phyloP scores from a whole-genome alignment of 1,284 basidiomycete species.

The Ceratobasidium sp. region DNA sequence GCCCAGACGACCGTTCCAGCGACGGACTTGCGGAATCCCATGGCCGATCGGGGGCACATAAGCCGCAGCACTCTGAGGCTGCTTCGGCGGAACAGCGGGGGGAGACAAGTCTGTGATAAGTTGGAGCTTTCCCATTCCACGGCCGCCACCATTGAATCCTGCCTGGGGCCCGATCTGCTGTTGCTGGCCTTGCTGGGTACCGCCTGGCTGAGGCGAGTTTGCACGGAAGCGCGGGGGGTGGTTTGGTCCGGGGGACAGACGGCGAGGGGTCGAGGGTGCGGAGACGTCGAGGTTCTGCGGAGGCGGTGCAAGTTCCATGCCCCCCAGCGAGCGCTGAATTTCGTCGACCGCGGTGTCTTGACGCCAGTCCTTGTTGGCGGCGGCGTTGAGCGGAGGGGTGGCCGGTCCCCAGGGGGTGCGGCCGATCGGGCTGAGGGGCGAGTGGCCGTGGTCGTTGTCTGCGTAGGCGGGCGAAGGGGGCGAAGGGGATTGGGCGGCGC shows the following conservation, averaged over 20 bases:
- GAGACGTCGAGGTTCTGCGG: conserved; percentile 42
- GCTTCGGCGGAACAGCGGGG: conserved; percentile 60
- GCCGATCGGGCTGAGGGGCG: conserved; percentile 43
- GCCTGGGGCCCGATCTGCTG: conserved; percentile 19
- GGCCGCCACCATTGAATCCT: conserved; percentile 38
- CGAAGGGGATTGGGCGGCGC: conserved; percentile 35
- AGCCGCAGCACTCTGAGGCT: conserved; percentile 64
- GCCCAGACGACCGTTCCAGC: conserved; percentile 54
- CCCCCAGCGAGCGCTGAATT: conserved; percentile 76
- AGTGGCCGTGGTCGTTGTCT: conserved; percentile 44
- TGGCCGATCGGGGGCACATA: conserved; percentile 67
- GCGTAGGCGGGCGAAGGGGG: conserved; percentile 66
- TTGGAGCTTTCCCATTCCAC: conserved; percentile 62
- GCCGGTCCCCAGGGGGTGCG: conserved; percentile 37
- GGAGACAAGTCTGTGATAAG: conserved; percentile 74
- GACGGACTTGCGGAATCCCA: conserved; percentile 53
- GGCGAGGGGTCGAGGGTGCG: conserved; percentile 45
- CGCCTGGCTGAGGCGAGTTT: conserved; percentile 23
- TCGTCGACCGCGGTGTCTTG: conserved; percentile 69
- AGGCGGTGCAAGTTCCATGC: conserved; percentile 52
- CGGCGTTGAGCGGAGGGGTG: conserved; percentile 3
- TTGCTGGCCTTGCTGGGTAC: neutral
- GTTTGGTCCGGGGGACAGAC: conserved; percentile 47
- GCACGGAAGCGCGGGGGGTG: conserved; percentile 39
- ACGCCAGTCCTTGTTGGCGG: conserved; percentile 52